Evolutionary conservation across 176 grass and related monocot genomes (phyloP).

Genomic region (bread wheat (Triticum aestivum)): DNA sequence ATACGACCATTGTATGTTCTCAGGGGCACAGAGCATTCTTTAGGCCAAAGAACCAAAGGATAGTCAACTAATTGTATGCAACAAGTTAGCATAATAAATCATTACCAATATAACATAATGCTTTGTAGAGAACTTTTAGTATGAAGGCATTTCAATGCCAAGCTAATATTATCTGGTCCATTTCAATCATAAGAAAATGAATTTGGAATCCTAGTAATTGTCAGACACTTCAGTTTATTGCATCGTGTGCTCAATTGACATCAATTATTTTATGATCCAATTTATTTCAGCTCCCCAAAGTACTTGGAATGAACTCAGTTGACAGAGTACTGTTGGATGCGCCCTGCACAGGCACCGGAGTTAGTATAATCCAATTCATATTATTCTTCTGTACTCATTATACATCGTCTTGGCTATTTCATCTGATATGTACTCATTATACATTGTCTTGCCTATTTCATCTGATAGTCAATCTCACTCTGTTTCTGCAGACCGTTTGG

Average conservation of each 20-base stretch:
- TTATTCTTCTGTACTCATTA: slow-evolving; percentile 24
- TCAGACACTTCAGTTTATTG: not conserved
- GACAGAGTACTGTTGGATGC: slow-evolving; percentile 98
- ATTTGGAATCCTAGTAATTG: not conserved
- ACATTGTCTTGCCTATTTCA: not conserved
- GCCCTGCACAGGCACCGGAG: slow-evolving; percentile 90
- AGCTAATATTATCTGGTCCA: not conserved
- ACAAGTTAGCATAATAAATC: not conserved
- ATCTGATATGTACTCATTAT: slow-evolving; percentile 9
- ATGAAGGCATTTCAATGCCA: not conserved
- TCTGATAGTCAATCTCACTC: not conserved
- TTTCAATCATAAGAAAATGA: slow-evolving; percentile 8
- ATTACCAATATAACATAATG: not conserved
- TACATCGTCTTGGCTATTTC: slow-evolving; percentile 7
- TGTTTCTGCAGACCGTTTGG: slow-evolving; percentile 79
- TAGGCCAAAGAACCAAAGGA: slow-evolving; percentile 4
- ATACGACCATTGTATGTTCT: not conserved
- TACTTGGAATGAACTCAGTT: slow-evolving; percentile 86
- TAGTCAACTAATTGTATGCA: not conserved
- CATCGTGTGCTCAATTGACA: not conserved
- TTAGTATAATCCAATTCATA: slow-evolving; percentile 33
- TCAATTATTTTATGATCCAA: slow-evolving; percentile 3
- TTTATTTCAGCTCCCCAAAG: slow-evolving; percentile 74
- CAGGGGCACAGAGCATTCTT: not conserved
- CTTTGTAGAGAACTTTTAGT: not conserved